These are phyloP conservation scores for Aspergillus aculeatus DNA, from an alignment of 2,329 filamentous ascomycete genomes.

Conservation along the genomic window DNA sequence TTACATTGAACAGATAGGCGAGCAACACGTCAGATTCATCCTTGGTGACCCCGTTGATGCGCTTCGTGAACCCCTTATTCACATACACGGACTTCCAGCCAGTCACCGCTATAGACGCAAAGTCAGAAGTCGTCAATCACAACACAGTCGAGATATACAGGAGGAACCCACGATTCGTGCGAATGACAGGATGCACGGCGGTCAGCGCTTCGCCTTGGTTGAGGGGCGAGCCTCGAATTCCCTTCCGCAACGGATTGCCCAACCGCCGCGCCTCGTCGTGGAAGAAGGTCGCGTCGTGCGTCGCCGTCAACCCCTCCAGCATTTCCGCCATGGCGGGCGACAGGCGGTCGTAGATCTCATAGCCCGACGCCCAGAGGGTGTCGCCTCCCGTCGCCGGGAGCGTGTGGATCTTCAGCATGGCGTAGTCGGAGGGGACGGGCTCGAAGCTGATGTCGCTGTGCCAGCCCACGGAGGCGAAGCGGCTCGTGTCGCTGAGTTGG, in stretches of 20 bases:
- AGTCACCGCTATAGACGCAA: conserved; percentile 47
- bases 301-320: conserved; percentile 59
- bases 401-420: conserved; percentile 56
- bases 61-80: conserved; percentile 41
- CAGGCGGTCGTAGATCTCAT: conserved; percentile 65
- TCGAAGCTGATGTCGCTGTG: conserved; percentile 66
- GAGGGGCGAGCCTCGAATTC: conserved; percentile 53
- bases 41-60: conserved; percentile 47
- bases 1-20: conserved; percentile 42
- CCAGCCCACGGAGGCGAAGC: conserved; percentile 49
- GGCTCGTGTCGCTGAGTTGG: conserved; percentile 34
- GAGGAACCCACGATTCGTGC: conserved; percentile 52
- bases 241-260: conserved; percentile 39
- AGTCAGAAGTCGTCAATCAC: neutral
- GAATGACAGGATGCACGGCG: conserved; percentile 56
- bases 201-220: conserved; percentile 55
- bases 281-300: conserved; percentile 54
- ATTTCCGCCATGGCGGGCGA: conserved; percentile 56
- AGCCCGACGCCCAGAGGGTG: conserved; percentile 66
- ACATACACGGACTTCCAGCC: conserved; percentile 60
- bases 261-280: conserved; percentile 43
- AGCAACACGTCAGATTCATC: conserved; percentile 47
- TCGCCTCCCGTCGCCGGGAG: conserved; percentile 59
- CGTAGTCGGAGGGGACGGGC: conserved; percentile 63
- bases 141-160: neutral